Base-by-base conservation (phyloP, 345 rosid species). In the Psidium friedrichsthalianum region DNA sequence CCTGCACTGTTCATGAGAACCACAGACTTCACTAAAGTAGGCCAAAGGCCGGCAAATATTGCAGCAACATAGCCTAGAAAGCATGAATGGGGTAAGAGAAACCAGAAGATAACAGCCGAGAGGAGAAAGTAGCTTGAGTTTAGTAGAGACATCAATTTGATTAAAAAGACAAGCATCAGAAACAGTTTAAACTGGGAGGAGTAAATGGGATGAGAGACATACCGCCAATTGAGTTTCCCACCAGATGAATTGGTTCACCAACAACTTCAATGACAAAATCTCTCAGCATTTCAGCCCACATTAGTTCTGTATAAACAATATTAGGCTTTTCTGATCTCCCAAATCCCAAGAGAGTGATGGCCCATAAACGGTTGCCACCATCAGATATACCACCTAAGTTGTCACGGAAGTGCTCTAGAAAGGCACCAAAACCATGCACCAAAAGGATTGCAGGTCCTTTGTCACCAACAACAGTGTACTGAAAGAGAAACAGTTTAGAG, bases 341-440 rank as follows among this genome's bases (percentile, higher is more conserved):
- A 91, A 96, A 96, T 55, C 99, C 98, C 84, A 96, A 83, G 82
- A 92, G 51, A 69, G 96, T 94, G 85, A 96, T 86, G 78, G 96
- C 96, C 98, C 98, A 96, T 36, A 94, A 93, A 57, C 91, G 89
- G 83, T 94, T 92, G 87, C 93, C 92, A 36, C 88, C 85, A 64
- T 92, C 88, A 69, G 94, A 93, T 69, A 96, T 88, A 78, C 69
- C 88, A 82, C 51, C 78, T 83, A 95, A 88, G 78, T 96, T 95
- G 87, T 95, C 96, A 3, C 98, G 95, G 86, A 92, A 96, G 85
- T 96, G 98, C 91, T 95, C 98, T 84, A 94, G 86, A 89, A 95
- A 96, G 56, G 99, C 98, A 87, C 98, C 99, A 94, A 96, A 96
- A 83, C 99, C 98, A 91, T 96, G 98, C 83, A 96, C 98, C 57